Evolutionary conservation across 208 protist genomes (phyloP), one percentile per base, ranked within the genome.

Genomic region (Vickermania ingenoplastis): DNA sequence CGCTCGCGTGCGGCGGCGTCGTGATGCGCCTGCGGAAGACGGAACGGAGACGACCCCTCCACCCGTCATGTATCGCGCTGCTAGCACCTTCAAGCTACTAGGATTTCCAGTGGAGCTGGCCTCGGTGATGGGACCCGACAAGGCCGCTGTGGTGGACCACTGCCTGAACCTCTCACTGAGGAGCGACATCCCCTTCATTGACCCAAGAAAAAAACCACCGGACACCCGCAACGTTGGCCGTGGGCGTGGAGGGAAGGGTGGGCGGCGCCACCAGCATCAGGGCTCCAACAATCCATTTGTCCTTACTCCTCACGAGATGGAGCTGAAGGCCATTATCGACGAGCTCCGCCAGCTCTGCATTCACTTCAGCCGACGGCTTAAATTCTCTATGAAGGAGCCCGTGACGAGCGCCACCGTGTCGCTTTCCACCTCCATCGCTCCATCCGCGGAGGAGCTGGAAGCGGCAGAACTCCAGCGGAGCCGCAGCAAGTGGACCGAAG

Each of bases 31-130:
- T 1, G 58, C 26, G 2, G 45, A 29, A 1, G 31, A 57, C 30
- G 41, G 23, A 21, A 51, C 27, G 25, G 54, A 26, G 24, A 45
- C 36, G 36, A 45, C 7, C 17, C n/a, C n/a, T n/a, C 61, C 66
- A 52, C 50, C 58, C 22, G 30, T 54, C 17, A 85, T 74, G 57
- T 94, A 73, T 59, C 69, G 83, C 14, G 88, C 72, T n/a, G 87
- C 83, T 5, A 81, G 73, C 4, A 91, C 83, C 14, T 95, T 90
- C 59, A 73, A 77, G 7, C 61, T 88, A 67, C 73, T 95, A 48
- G 85, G 83, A 1, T 95, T 92, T 45, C 81, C 88, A 0, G 76
- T 95, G 1, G 84, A 95, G 68, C 67, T 94, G 24, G 88, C 84
- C 5, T 74, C 71, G 25, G 76, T 73, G 2, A 89, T 71, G 36